Percentiles rank a stretch among this genome's conserved stretches.
Conservation (phyloP, 2,329 filamentous ascomycete species). For the Diaporthe sp. region DNA sequence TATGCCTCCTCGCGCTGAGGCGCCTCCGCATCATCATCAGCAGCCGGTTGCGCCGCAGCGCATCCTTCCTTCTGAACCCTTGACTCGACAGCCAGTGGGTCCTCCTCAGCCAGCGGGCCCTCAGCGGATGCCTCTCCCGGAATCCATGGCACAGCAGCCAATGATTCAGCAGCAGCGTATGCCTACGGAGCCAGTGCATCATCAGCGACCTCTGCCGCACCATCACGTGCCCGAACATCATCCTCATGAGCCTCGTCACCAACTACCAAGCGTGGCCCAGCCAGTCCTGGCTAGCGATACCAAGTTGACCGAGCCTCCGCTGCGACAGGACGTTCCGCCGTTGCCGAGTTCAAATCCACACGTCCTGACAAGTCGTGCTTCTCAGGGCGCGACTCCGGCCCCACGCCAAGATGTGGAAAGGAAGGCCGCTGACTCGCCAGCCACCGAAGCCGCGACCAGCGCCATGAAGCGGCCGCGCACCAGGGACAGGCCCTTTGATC, state of each 20-base stretch:
- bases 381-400: not conserved
- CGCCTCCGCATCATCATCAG: not conserved
- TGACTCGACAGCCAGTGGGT: constrained; percentile 1
- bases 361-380: not conserved
- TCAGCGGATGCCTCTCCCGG: too few species aligned
- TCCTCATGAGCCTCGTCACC: not conserved
- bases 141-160: constrained; percentile 1
- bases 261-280: not conserved
- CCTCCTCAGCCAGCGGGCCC: constrained; percentile 3
- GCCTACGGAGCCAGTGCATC: not conserved
- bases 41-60: too few species aligned
- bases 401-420: constrained; percentile 29
- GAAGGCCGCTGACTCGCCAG: not conserved
- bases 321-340: not conserved
- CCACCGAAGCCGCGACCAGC: not conserved
- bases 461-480: constrained; percentile 30
- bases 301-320: not conserved
- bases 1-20: not conserved
- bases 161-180: constrained; percentile 7
- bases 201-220: too few species aligned
- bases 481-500: constrained; percentile 3
- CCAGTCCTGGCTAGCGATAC: not conserved
- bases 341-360: not conserved
- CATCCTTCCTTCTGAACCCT: constrained; percentile 2
- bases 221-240: not conserved